Percentiles rank a stretch among this genome's conserved stretches.
Conservation (phyloP, 208 protist genomes). For the Acanthamoeba healyi region DNA sequence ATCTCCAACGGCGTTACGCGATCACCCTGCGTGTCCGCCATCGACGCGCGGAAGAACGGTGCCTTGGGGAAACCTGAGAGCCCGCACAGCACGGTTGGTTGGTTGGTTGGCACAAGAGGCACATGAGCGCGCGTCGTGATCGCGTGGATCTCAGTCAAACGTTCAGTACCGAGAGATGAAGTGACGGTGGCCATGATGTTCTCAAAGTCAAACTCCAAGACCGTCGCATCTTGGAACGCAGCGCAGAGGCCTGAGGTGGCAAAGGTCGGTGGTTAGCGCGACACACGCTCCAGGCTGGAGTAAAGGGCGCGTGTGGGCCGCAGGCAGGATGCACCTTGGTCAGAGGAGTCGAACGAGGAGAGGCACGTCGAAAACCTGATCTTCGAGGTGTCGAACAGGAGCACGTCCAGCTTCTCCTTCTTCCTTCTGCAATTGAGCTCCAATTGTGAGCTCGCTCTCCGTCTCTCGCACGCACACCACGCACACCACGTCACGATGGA, state of each 20-base stretch:
- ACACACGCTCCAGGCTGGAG: background rate
- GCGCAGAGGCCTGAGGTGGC: background rate
- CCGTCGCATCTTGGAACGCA: background rate
- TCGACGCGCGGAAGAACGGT: constrained; percentile 21
- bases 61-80: background rate
- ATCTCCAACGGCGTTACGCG: background rate
- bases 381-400: background rate
- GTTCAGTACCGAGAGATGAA: background rate
- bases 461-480: background rate
- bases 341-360: constrained; percentile 1
- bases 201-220: constrained; percentile 32
- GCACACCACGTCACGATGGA: background rate
- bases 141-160: too few relatives aligned
- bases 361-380: background rate
- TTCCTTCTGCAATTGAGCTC: background rate
- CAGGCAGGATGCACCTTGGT: background rate
- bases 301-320: background rate
- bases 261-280: background rate
- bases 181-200: constrained; percentile 30
- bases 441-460: background rate
- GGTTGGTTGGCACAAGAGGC: too few relatives aligned
- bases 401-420: constrained; percentile 22
- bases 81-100: too few relatives aligned
- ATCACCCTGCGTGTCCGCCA: background rate
- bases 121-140: too few relatives aligned